Evolutionary conservation across 164 flowering plant species (phyloP), one percentile per base, ranked within the genome.

Genomic region (Piper longum): DNA sequence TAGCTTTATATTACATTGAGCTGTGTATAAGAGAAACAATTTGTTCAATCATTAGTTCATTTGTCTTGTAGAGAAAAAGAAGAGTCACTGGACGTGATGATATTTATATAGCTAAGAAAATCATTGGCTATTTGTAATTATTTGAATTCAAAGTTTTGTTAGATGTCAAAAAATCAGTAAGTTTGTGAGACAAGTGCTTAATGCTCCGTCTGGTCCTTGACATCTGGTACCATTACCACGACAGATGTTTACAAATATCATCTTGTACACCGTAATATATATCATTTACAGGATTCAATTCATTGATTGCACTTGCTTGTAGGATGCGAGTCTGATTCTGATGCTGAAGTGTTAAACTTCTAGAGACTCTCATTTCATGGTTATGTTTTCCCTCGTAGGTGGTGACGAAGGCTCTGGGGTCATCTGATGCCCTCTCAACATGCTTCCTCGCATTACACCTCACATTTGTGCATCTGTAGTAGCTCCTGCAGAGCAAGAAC

Each of bases 301-400:
- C 66, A 73, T 56, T 16, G 62, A 54, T 63, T 77, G 43, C 59
- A 52, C 63, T 74, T 77, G 51, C 64, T 57, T 54, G 72, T 60
- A 56, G 75, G 56, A 13, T 52, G 64, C 43, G 77, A 70, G 57
- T 72, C 82, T 16, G 76, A 70, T 58, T 79, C 82, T 42, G 81
- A 72, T 40, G 74, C 71, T 44, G 54, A 77, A 41, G 75, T 56
- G 71, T 73, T 75, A 42, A 76, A 48, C 41, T 75, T 73, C 69
- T 77, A 45, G 65, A 17, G 40, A 66, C 64, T 19, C 93, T 91
- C 88, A 82, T 81, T 16, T 77, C 89, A 69, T 93, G 98, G 76
- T 86, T 90, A 61, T 89, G 98, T 63, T 80, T 85, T 18, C 98
- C 97, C 63, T 90, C 97, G 51, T 89, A 93, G 14, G 97, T 93